These are phyloP conservation scores for Cercophora sp. DNA, from an alignment of 495 filamentous ascomycete species.

Conservation along the genomic window DNA sequence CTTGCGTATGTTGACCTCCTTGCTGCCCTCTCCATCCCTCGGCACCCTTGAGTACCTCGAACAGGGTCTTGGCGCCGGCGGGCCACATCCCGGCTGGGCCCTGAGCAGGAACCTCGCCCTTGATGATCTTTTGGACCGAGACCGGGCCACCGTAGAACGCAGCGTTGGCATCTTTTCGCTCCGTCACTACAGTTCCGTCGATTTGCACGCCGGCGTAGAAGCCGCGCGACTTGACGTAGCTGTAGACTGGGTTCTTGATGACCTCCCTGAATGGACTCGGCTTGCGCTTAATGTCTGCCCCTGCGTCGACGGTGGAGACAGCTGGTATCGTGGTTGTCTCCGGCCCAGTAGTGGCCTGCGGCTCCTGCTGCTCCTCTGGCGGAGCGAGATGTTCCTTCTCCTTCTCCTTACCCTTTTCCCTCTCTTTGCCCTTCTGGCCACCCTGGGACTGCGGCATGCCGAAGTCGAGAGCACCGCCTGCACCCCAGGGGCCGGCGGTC, in stretches of 20 bases:
- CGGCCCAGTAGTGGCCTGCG: not conserved
- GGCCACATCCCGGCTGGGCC: constrained; percentile 25
- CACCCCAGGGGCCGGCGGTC: constrained; percentile 67
- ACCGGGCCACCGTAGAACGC: constrained; percentile 66
- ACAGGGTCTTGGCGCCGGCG: constrained; percentile 16
- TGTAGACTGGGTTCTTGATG: constrained; percentile 59
- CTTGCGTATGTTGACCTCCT: not conserved
- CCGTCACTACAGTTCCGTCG: constrained; percentile 74
- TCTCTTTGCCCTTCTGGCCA: constrained; percentile 17
- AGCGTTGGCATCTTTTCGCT: constrained; percentile 77
- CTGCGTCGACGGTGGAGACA: not conserved
- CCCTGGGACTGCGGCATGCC: constrained; percentile 22
- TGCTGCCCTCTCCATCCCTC: constrained; percentile 25
- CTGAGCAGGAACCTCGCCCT: constrained; percentile 51
- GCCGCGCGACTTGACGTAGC: constrained; percentile 77
- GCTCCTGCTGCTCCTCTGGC: not conserved
- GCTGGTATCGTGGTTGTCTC: not conserved
- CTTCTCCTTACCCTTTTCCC: constrained; percentile 3
- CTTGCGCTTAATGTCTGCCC: constrained; percentile 9
- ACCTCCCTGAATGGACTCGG: constrained; percentile 26
- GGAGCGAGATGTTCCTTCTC: not conserved
- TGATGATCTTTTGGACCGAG: constrained; percentile 60
- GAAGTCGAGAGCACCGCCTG: constrained; percentile 62
- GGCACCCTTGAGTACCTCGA: constrained; percentile 25
- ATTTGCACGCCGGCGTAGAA: constrained; percentile 74